Evolutionary conservation across 345 rosid species (phyloP), one percentile per base, ranked within the genome.

Genomic region (Salix dunnii): DNA sequence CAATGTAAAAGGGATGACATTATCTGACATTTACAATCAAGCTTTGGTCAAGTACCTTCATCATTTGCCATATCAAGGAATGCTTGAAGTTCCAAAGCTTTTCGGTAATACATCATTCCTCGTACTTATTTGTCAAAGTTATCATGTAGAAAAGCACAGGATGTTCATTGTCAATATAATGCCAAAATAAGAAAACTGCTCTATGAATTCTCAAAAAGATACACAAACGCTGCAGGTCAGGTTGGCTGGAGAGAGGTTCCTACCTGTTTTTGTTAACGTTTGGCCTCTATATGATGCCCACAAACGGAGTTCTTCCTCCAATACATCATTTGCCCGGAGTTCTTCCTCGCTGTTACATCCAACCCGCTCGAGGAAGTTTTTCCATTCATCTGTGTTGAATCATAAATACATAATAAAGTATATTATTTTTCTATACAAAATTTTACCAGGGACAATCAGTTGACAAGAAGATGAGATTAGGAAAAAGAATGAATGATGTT

Each of bases 241-340:
- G 51, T 16, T 46, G 51, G 51, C 51, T 13, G 51, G 67, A 78
- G 69, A 43, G 61, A 43, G 40, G 17, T 46, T 46, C 51, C 51
- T 81, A 96, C 99, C 99, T 83, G 99, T 96, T 86, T 92, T 92
- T 17, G 99, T 91, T 84, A 96, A 84, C 63, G 99, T 96, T 84
- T 96, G 99, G 77, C 99, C 97, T 80, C 97, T 86, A 73, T 92
- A 93, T 71, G 99, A 94, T 80, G 99, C 99, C 99, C 99, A 96
- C 21, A 88, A 82, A 76, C 97, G 95, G 78, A 96, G 97, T 74
- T 86, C 77, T 86, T 90, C 94, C 80, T 91, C 94, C 51, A 86
- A 80, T 12, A 91, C 95, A 68, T 87, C 91, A 33, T 70, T 33
- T 76, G 67, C 88, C 86, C 77, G 91, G 71, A 92, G 88, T 76